Conservation (phyloP, 2,329 filamentous ascomycete genomes). For the Microsporum audouinii region DNA sequence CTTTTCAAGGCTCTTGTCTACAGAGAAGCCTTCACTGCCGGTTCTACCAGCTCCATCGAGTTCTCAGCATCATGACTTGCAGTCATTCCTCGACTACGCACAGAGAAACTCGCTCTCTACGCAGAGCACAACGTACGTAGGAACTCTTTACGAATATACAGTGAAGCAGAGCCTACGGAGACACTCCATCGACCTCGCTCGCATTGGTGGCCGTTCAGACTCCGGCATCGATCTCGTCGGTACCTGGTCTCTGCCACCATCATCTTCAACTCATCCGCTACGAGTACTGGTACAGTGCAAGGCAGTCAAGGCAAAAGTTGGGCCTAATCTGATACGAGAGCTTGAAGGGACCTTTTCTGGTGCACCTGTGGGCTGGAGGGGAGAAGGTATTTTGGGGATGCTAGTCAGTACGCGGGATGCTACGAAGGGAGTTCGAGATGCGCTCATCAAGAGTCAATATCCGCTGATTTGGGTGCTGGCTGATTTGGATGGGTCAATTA, state of each 20-base stretch:
- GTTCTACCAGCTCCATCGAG: conserved; percentile 25
- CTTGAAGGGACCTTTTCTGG: conserved; percentile 58
- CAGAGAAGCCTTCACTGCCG: conserved; percentile 13
- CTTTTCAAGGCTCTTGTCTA: neutral
- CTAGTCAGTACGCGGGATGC: conserved; percentile 58
- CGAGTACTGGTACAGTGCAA: conserved; percentile 40
- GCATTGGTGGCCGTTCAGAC: conserved; percentile 37
- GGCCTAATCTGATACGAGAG: conserved; percentile 36
- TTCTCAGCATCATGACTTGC: conserved; percentile 27
- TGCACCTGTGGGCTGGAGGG: conserved; percentile 62
- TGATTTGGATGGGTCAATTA: conserved; percentile 27
- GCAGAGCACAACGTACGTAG: conserved; percentile 32
- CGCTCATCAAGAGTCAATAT: conserved; percentile 53
- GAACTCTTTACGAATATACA: conserved; percentile 39
- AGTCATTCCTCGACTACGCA: conserved; percentile 33
- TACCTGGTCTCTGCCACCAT: conserved; percentile 33
- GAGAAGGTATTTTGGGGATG: conserved; percentile 54
- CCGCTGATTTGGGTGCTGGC: conserved; percentile 56
- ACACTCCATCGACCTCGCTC: conserved; percentile 31
- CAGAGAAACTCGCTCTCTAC: conserved; percentile 26
- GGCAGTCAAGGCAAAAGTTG: conserved; percentile 31
- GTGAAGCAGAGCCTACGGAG: conserved; percentile 30
- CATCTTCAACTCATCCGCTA: conserved; percentile 23
- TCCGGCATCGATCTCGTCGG: conserved; percentile 38
- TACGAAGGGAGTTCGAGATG: conserved; percentile 66